A percentile compares a stretch with the other conserved stretches of the same genome.
Conservation (phyloP, 306 rosid species). For the Pachyrhizus erosus region DNA sequence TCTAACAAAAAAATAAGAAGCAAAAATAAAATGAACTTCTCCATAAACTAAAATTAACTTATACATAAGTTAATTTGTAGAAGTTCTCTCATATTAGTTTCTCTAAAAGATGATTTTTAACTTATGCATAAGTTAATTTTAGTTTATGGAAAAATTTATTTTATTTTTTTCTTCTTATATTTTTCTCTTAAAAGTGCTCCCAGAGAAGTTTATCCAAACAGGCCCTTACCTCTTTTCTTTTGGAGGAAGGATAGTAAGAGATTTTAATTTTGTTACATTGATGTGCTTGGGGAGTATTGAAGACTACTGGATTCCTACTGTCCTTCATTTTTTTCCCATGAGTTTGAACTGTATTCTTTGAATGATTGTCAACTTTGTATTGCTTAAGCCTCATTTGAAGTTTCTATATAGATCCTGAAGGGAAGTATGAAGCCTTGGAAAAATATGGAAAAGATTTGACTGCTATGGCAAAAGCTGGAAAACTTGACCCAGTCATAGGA, state of each 20-base stretch:
- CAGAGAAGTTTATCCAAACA: too few relatives aligned
- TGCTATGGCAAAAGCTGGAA: conserved; percentile 90
- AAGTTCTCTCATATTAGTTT: too few relatives aligned
- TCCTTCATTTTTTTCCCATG: conserved; percentile 3
- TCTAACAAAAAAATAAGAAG: too few relatives aligned
- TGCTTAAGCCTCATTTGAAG: not conserved
- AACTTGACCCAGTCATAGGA: conserved; percentile 98
- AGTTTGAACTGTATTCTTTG: not conserved
- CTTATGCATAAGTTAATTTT: too few relatives aligned
- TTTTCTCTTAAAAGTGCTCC: too few relatives aligned
- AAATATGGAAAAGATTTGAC: conserved; percentile 97
- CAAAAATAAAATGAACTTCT: too few relatives aligned
- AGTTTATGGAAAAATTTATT: too few relatives aligned
- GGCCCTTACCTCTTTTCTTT: conserved; percentile 2
- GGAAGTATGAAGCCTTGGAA: conserved; percentile 94
- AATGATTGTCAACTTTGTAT: conserved; percentile 31
- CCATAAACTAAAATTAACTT: too few relatives aligned
- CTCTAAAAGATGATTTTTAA: too few relatives aligned
- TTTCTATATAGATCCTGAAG: conserved; percentile 88
- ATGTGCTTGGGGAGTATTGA: conserved; percentile 3
- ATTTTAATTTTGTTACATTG: not conserved
- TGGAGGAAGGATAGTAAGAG: not conserved
- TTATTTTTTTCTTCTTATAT: too few relatives aligned
- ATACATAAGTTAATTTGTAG: too few relatives aligned
- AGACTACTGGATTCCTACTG: not conserved